Evolutionary conservation across 352 stramenopile species (phyloP).

Genomic region (Globisporangium perplexum): DNA sequence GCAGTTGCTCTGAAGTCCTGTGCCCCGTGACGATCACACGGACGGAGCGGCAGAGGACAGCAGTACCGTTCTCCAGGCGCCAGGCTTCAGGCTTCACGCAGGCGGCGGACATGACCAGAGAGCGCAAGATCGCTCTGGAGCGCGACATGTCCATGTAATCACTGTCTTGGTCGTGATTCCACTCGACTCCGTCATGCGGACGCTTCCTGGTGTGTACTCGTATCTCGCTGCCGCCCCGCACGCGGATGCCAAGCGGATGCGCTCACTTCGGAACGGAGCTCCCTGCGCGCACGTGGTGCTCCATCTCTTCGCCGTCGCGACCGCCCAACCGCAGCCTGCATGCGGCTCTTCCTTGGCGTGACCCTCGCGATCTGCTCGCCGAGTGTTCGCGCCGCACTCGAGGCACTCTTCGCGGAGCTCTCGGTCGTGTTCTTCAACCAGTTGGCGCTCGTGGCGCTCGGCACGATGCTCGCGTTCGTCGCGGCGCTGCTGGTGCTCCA

Average conservation of each 20-base stretch:
- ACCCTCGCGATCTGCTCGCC: conserved; percentile 48
- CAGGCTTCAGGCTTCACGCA: background rate
- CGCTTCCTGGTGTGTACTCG: too few relatives aligned
- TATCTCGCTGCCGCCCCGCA: background rate
- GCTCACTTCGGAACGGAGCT: background rate
- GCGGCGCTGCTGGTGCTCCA: conserved; percentile 21
- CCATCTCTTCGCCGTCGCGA: background rate
- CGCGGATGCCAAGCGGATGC: background rate
- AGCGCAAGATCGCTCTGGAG: background rate
- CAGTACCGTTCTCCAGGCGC: background rate
- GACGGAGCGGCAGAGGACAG: background rate
- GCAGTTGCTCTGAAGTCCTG: too few relatives aligned
- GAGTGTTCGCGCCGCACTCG: conserved; percentile 43
- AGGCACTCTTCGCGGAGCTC: conserved; percentile 58
- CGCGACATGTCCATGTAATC: background rate
- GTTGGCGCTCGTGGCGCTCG: conserved; percentile 30
- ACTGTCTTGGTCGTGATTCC: background rate
- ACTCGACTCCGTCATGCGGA: background rate
- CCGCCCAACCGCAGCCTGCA: conserved; percentile 11
- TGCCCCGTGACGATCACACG: background rate
- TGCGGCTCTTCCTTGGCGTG: conserved; percentile 57
- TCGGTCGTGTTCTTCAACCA: conserved; percentile 61
- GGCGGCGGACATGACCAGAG: too few relatives aligned
- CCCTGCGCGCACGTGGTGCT: background rate
- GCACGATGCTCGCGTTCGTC: conserved; percentile 11